Evolutionary conservation across 2,329 filamentous ascomycete genomes (phyloP), one percentile per base, ranked within the genome.

Genomic region (Alternaria metachromatica): DNA sequence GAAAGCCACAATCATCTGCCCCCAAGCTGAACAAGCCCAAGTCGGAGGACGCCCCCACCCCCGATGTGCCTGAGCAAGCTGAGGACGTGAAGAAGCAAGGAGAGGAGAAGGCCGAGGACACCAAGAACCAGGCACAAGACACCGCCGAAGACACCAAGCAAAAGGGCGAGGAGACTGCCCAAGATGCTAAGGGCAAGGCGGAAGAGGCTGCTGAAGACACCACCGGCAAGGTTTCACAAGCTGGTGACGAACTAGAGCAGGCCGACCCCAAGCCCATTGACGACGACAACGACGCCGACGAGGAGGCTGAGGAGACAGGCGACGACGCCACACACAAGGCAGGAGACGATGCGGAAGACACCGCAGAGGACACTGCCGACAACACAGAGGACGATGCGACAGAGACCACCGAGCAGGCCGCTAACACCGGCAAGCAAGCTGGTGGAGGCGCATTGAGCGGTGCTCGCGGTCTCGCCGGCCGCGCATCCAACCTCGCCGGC

Each of bases 191-290:
- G 73, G 79, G 76, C 13, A 64, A 70, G 64, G 79, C 78, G 59
- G 71, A 78, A 58, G 72, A 75, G 26, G 73, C 76, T 55, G 71
- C 77, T 33, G 76, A 78, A 55, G 80, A 81, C 66, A 78, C 68
- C 66, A 81, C 70, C 72, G 82, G 81, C 75, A 85, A 85, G 73
- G 83, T 85, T 45, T 83, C 82, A 58, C 78, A 84, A 69, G 80
- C 80, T 48, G 81, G 79, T 58, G 80, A 82, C 53, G 78, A 83
- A 26, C 80, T 85, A 54, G 76, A 83, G 65, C 77, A 84, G 69
- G 76, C 78, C 30, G 82, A 82, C 61, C 82, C 83, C 6, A 81
- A 84, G 70, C 83, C 83, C 51, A 78, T 84, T 60, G 79, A 81
- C 43, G 80, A 83, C 41, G 77, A 78, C 43, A 78, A 82, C 9